Evolutionary conservation across 164 flowering plant genomes (phyloP).

Genomic region (Chloranthus sessilifolius): DNA sequence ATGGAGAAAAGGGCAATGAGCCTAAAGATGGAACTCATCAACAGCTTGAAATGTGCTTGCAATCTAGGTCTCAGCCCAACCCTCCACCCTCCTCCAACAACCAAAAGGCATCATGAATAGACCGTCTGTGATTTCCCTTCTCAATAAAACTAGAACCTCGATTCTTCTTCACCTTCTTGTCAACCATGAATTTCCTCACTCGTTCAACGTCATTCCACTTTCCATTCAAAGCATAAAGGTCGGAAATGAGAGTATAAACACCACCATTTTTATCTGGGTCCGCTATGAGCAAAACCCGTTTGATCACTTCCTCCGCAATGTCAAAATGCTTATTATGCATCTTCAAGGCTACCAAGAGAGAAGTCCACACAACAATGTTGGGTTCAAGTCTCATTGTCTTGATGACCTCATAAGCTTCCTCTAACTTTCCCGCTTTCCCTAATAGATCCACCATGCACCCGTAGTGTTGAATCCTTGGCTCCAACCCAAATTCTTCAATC

Average conservation of each 20-base stretch:
- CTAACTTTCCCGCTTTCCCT: slow-evolving; percentile 54
- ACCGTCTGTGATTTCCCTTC: slow-evolving; percentile 4
- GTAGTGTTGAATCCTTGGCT: slow-evolving; percentile 50
- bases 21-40: too few relatives aligned
- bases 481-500: slow-evolving; percentile 36
- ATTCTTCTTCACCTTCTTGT: slow-evolving; percentile 39
- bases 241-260: slow-evolving; percentile 45
- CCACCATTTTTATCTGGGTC: slow-evolving; percentile 62
- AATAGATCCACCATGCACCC: slow-evolving; percentile 66
- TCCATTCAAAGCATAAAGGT: slow-evolving; percentile 41
- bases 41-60: too few relatives aligned
- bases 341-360: slow-evolving; percentile 57
- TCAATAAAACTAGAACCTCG: slow-evolving; percentile 49
- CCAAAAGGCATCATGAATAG: too few relatives aligned
- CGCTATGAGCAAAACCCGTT: slow-evolving; percentile 33
- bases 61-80: too few relatives aligned
- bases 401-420: slow-evolving; percentile 56
- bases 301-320: slow-evolving; percentile 52
- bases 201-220: slow-evolving; percentile 55
- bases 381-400: slow-evolving; percentile 45
- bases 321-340: slow-evolving; percentile 50
- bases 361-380: slow-evolving; percentile 52
- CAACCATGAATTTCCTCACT: slow-evolving; percentile 42
- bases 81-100: too few relatives aligned
- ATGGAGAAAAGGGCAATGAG: too few relatives aligned